A percentile compares a stretch with the other conserved stretches of the same genome.
Conservation (phyloP, 805 yeast species). For the Candida nonsorbophila region DNA sequence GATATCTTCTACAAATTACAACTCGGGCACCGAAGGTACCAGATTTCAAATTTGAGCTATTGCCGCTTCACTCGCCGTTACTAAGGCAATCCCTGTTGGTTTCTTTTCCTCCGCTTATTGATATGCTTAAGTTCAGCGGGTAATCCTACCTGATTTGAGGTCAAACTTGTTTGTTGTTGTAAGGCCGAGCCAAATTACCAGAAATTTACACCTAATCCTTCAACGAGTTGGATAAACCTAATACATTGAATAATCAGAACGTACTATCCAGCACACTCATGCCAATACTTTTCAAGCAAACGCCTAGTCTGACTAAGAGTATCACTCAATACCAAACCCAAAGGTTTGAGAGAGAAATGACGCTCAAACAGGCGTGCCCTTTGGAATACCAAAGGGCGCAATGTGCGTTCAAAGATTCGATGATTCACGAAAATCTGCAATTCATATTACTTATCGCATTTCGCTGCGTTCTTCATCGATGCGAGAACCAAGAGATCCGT, state of each 20-base stretch:
- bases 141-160: constrained; percentile 32
- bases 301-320: constrained; percentile 15
- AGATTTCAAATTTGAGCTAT: constrained; percentile 39
- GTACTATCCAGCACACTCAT: constrained; percentile 8
- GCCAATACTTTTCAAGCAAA: constrained; percentile 24
- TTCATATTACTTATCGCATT: constrained; percentile 39
- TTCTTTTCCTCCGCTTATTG: constrained; percentile 44
- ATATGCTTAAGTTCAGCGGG: constrained; percentile 43
- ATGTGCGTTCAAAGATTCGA: constrained; percentile 44
- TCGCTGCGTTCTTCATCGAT: constrained; percentile 44
- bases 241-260: constrained; percentile 6
- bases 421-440: constrained; percentile 19
- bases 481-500: constrained; percentile 13
- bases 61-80: constrained; percentile 37
- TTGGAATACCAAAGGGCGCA: constrained; percentile 32
- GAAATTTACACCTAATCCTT: constrained; percentile 3
- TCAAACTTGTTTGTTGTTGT: constrained; percentile 21
- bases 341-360: constrained; percentile 20
- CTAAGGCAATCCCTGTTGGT: constrained; percentile 42
- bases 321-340: constrained; percentile 28
- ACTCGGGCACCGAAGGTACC: constrained; percentile 32
- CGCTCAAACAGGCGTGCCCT: constrained; percentile 27
- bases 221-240: constrained; percentile 12
- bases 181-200: constrained; percentile 8
- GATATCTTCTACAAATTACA: constrained; percentile 34